A percentile compares a stretch with the other conserved stretches of the same genome.
Conservation (phyloP, 108 stramenopile species). For the Cyclotella sp. region DNA sequence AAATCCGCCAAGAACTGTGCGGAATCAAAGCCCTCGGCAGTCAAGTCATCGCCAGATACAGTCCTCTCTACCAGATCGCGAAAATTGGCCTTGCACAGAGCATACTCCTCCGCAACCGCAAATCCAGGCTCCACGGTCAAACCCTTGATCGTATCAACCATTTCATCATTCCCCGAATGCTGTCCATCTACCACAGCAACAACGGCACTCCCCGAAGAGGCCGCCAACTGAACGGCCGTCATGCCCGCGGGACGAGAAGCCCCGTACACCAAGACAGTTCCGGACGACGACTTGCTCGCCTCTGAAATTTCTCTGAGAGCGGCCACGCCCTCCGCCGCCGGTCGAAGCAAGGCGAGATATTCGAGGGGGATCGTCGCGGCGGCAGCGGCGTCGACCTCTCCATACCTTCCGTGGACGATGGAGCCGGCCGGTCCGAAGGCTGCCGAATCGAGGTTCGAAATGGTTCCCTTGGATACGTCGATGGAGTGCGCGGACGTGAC, state of each 20-base stretch:
- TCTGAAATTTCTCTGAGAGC: conserved; percentile 56
- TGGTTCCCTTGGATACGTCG: conserved; percentile 41
- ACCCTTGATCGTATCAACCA: conserved; percentile 78
- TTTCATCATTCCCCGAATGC: conserved; percentile 77
- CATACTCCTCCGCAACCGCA: conserved; percentile 81
- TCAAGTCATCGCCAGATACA: conserved; percentile 63
- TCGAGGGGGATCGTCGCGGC: conserved; percentile 73
- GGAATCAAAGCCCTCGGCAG: conserved; percentile 41
- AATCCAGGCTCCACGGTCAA: conserved; percentile 82
- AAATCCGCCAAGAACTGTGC: conserved; percentile 72
- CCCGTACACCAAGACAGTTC: conserved; percentile 84
- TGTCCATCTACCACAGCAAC: conserved; percentile 82
- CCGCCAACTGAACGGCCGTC: conserved; percentile 74
- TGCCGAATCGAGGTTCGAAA: conserved; percentile 74
- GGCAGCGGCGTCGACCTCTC: conserved; percentile 58
- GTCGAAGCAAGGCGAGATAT: conserved; percentile 80
- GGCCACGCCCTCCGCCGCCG: conserved; percentile 86
- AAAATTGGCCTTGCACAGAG: conserved; percentile 80
- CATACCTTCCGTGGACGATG: conserved; percentile 79
- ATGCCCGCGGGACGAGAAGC: conserved; percentile 76
- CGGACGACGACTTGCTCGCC: conserved; percentile 28
- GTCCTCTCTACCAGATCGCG: conserved; percentile 69
- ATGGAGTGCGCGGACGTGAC: conserved; percentile 86
- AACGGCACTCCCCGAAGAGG: conserved; percentile 67
- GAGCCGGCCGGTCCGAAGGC: conserved; percentile 69